These are phyloP conservation scores for Penicillium fuscoglaucum DNA, from an alignment of 2,329 filamentous ascomycete species.

Conservation along the genomic window DNA sequence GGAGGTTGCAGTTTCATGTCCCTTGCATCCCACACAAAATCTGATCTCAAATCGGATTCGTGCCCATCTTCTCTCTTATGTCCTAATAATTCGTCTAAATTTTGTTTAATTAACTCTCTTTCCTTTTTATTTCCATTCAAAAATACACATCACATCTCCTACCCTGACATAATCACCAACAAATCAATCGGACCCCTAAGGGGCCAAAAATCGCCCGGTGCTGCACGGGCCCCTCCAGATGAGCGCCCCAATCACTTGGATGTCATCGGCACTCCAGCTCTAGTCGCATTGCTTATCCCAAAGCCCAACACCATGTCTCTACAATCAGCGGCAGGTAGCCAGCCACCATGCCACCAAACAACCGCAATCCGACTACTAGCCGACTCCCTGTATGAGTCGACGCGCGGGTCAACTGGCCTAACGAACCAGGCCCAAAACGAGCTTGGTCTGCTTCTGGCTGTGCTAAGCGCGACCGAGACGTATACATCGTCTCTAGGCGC, in stretches of 20 bases:
- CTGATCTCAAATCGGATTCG: neutral
- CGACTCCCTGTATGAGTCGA: slow-evolving; percentile 17
- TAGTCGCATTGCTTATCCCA: neutral
- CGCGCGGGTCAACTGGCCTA: slow-evolving; percentile 9
- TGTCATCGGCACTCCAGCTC: neutral
- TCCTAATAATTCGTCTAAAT: no score
- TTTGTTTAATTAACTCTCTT: neutral
- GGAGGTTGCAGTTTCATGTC: neutral
- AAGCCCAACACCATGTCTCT: neutral
- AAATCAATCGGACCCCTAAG: neutral
- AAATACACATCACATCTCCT: neutral
- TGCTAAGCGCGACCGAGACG: slow-evolving; percentile 6
- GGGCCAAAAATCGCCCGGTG: neutral
- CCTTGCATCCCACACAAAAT: neutral
- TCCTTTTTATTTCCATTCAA: neutral
- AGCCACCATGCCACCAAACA: slow-evolving; percentile 4
- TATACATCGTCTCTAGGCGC: neutral
- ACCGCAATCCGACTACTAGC: slow-evolving; percentile 14
- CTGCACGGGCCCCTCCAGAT: no score
- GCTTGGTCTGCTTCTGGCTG: slow-evolving; percentile 13
- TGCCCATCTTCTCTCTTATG: neutral
- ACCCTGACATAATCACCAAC: neutral
- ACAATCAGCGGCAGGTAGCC: neutral
- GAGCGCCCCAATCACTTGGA: neutral
- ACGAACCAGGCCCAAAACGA: slow-evolving; percentile 18